phyloP scores from a whole-genome alignment of 495 filamentous ascomycete genomes.

The Aspergillus sclerotioniger region DNA sequence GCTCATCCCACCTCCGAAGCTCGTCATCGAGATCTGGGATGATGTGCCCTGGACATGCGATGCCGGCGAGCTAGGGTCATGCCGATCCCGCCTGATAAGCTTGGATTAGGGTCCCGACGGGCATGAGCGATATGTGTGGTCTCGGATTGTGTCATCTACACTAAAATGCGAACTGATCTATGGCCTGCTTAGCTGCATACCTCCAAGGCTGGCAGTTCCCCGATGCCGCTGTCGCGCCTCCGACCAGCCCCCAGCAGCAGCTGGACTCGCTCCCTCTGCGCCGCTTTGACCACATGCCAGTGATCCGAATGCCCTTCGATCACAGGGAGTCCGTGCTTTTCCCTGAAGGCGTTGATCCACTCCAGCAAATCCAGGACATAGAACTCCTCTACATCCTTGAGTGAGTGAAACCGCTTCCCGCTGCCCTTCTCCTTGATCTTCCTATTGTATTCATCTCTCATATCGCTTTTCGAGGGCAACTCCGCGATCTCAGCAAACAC shows the following conservation, averaged over 20 bases:
- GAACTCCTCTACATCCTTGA: constrained; percentile 49
- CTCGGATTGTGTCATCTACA: constrained; percentile 3
- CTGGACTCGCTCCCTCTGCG: constrained; percentile 26
- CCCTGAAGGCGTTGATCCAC: constrained; percentile 51
- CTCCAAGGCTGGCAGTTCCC: constrained; percentile 13
- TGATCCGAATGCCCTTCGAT: constrained; percentile 46
- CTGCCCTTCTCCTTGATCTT: constrained; percentile 42
- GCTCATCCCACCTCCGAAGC: constrained; percentile 6
- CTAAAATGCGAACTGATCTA: background rate
- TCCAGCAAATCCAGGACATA: constrained; percentile 55
- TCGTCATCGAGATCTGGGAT: constrained; percentile 25
- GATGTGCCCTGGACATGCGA: constrained; percentile 17
- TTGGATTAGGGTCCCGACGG: no score
- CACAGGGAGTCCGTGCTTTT: constrained; percentile 22
- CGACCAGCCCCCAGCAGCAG: constrained; percentile 14
- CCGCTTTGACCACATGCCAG: constrained; percentile 40
- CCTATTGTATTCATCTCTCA: constrained; percentile 53
- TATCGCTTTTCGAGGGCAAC: constrained; percentile 45
- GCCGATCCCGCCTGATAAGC: no score
- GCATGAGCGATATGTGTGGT: constrained; percentile 3
- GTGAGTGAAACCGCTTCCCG: constrained; percentile 54
- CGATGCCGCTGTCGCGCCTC: constrained; percentile 15
- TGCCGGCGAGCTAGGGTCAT: no score
- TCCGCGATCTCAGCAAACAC: constrained; percentile 51
- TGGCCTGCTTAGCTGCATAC: constrained; percentile 6